phyloP scores from a whole-genome alignment of 768 basidiomycete genomes.

The Holtermannia corniformis region DNA sequence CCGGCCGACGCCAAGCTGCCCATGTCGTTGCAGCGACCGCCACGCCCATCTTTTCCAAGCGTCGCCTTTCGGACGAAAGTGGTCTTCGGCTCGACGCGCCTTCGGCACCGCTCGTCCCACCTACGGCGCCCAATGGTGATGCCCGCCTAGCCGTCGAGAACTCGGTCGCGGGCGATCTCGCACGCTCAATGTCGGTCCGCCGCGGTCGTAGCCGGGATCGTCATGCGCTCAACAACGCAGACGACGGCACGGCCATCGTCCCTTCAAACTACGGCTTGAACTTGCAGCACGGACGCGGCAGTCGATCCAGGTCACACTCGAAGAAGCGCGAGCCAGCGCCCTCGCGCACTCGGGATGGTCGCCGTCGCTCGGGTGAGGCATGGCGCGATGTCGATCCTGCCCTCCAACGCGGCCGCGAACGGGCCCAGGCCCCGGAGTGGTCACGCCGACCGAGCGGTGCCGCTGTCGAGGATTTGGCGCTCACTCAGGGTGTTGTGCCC shows the following conservation, averaged over 20 bases:
- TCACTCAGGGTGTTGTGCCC: neutral
- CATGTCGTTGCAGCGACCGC: neutral
- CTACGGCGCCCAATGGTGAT: no score
- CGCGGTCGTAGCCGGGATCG: constrained; percentile 26
- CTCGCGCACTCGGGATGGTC: constrained; percentile 18
- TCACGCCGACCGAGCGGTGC: neutral
- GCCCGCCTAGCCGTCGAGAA: neutral
- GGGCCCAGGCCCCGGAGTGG: neutral
- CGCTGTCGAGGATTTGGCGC: neutral
- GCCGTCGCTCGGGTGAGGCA: neutral
- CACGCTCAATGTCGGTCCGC: neutral
- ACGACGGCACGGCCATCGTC: constrained; percentile 4
- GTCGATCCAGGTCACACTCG: neutral
- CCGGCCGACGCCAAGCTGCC: no score
- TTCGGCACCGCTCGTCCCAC: no score
- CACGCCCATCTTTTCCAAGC: neutral
- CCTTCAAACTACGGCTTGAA: constrained; percentile 12
- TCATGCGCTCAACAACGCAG: constrained; percentile 8
- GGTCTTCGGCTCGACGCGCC: neutral
- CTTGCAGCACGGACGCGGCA: neutral
- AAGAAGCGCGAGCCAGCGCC: constrained; percentile 17
- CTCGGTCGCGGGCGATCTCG: neutral
- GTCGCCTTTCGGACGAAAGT: neutral
- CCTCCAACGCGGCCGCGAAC: neutral
- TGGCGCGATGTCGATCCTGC: no score